Conservation (phyloP, 768 basidiomycete genomes). For the Cyathus striatus region DNA sequence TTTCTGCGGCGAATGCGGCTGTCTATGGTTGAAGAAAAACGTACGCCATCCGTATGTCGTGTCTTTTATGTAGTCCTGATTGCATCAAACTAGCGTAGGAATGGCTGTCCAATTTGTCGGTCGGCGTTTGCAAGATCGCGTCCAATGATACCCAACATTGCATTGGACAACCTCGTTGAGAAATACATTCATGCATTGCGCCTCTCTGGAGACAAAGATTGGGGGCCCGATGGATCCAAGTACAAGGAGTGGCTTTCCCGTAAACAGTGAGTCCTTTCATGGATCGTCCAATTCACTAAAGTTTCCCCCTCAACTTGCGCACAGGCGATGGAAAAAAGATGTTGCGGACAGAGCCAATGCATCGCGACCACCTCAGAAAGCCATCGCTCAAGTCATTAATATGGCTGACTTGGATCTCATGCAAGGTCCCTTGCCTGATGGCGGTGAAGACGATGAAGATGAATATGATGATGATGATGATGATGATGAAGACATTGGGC, state of each 20-base stretch:
- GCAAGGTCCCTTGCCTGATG: slow-evolving; percentile 2
- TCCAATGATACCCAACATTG: slow-evolving; percentile 62
- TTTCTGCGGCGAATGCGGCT: slow-evolving; percentile 63
- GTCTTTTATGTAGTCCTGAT: slow-evolving; percentile 2
- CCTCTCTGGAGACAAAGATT: slow-evolving; percentile 41
- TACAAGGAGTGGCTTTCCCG: slow-evolving; percentile 48
- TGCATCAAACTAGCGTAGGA: slow-evolving; percentile 23
- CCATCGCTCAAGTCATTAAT: not conserved
- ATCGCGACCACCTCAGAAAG: not conserved
- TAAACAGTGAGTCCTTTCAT: slow-evolving; percentile 41
- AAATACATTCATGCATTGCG: slow-evolving; percentile 50
- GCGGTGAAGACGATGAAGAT: slow-evolving; percentile 2
- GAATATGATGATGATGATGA: slow-evolving; percentile 4
- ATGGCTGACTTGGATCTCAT: not conserved
- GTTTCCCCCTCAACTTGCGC: not conserved
- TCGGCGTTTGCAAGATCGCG: slow-evolving; percentile 27
- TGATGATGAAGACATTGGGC: slow-evolving; percentile 15
- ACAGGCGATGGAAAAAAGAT: slow-evolving; percentile 31
- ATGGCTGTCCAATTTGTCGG: slow-evolving; percentile 59
- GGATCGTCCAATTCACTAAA: not conserved
- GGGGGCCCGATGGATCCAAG: slow-evolving; percentile 43
- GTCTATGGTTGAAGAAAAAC: slow-evolving; percentile 51
- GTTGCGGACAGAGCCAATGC: slow-evolving; percentile 16
- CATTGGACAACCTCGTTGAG: slow-evolving; percentile 55
- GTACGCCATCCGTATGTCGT: slow-evolving; percentile 25